phyloP scores from a whole-genome alignment of 495 filamentous ascomycete genomes.

The Rhizodiscina lignyota region DNA sequence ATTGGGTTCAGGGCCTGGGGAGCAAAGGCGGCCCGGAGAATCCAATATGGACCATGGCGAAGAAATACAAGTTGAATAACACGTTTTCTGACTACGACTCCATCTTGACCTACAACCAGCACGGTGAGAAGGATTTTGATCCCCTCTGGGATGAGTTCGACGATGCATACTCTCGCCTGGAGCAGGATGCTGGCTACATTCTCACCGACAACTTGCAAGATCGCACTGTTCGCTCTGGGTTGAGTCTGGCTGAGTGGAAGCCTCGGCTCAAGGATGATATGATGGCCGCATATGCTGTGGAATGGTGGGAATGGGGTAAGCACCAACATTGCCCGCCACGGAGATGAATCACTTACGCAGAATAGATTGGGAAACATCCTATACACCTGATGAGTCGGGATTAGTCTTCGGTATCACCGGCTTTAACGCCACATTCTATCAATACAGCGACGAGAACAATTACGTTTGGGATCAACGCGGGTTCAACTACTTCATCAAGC shows the following conservation, averaged over 20 bases:
- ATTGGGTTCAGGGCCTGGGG: slow-evolving; percentile 41
- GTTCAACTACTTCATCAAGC: slow-evolving; percentile 44
- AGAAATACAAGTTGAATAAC: slow-evolving; percentile 47
- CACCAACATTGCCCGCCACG: too few species aligned
- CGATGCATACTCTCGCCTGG: slow-evolving; percentile 29
- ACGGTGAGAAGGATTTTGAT: slow-evolving; percentile 33
- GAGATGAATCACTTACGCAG: slow-evolving; percentile 23
- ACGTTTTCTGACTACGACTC: slow-evolving; percentile 45
- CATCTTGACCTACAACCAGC: slow-evolving; percentile 42
- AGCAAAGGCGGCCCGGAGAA: slow-evolving; percentile 38
- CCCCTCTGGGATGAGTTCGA: slow-evolving; percentile 35
- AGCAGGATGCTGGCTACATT: slow-evolving; percentile 40
- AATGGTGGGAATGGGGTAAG: slow-evolving; percentile 45
- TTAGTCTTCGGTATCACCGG: slow-evolving; percentile 22
- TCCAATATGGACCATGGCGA: slow-evolving; percentile 46
- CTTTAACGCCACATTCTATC: slow-evolving; percentile 25
- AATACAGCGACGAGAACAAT: slow-evolving; percentile 41
- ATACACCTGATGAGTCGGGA: slow-evolving; percentile 21
- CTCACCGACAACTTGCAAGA: slow-evolving; percentile 47
- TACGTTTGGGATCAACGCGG: slow-evolving; percentile 50
- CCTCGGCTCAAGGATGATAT: slow-evolving; percentile 30
- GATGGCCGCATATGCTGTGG: slow-evolving; percentile 39
- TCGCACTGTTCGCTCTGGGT: slow-evolving; percentile 38
- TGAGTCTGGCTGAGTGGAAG: slow-evolving; percentile 47
- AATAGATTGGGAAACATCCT: slow-evolving; percentile 23